These are phyloP conservation scores for Hericium coralloides DNA, from an alignment of 768 basidiomycete species.

Conservation along the genomic window DNA sequence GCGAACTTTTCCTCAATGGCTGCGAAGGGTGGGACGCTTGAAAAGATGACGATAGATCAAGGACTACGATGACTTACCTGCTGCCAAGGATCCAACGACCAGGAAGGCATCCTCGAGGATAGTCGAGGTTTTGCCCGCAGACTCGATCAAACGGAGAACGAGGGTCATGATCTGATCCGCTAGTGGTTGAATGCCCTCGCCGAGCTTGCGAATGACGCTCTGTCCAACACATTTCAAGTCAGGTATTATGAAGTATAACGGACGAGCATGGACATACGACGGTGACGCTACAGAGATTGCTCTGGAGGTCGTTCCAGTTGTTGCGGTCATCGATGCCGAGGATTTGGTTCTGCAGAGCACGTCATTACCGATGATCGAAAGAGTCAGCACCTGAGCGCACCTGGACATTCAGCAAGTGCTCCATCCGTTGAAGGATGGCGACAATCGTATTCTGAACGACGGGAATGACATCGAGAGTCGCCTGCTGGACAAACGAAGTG, in stretches of 20 bases:
- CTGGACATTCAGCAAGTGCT: conserved; percentile 77
- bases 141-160: conserved; percentile 73
- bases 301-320: conserved; percentile 98
- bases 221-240: conserved; percentile 21
- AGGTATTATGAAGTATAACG: background rate
- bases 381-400: conserved; percentile 30
- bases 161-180: conserved; percentile 95
- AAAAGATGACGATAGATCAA: background rate
- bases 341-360: conserved; percentile 65
- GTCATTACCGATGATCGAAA: background rate
- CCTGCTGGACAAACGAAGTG: conserved; percentile 75
- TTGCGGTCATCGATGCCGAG: conserved; percentile 92
- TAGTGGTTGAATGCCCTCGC: conserved; percentile 73
- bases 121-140: conserved; percentile 88
- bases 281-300: conserved; percentile 87
- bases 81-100: conserved; percentile 80
- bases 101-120: conserved; percentile 96
- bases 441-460: conserved; percentile 79
- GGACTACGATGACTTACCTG: conserved; percentile 34
- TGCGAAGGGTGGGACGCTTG: conserved; percentile 16
- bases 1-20: conserved; percentile 74
- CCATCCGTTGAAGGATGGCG: conserved; percentile 83
- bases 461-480: conserved; percentile 67
- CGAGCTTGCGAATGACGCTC: conserved; percentile 82
- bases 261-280: conserved; percentile 44